Percentiles rank a stretch among this genome's conserved stretches.
Evolutionary conservation across 163 green algal genomes (phyloP).

Genomic region (Prototheca cutis): DNA sequence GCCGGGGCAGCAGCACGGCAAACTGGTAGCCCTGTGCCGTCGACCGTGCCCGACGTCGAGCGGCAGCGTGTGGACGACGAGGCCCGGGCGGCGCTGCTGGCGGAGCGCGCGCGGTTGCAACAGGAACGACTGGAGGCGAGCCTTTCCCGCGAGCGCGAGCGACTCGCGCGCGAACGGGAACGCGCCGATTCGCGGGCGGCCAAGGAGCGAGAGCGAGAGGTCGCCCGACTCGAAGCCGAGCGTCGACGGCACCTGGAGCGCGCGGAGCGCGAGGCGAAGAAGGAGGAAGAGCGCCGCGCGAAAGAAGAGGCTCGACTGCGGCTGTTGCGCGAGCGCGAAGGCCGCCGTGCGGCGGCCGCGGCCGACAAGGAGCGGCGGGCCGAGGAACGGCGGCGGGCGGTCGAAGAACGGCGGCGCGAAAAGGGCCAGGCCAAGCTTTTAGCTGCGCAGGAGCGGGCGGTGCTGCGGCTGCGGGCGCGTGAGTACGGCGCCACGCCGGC

Average conservation of each 20-base stretch:
- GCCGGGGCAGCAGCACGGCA: too few species aligned
- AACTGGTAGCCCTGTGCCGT: too few species aligned
- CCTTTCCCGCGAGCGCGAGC: conserved; percentile 26
- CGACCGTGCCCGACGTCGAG: not conserved
- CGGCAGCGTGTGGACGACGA: conserved; percentile 13
- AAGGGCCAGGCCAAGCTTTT: conserved; percentile 52
- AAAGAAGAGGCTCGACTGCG: conserved; percentile 28
- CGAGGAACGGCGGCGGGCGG: conserved; percentile 14
- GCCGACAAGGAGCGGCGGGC: conserved; percentile 24
- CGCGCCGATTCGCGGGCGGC: conserved; percentile 21
- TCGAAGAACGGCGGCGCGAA: conserved; percentile 37
- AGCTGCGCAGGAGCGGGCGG: conserved; percentile 38
- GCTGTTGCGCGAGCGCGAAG: conserved; percentile 9
- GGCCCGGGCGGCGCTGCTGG: conserved; percentile 17
- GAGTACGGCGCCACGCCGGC: conserved; percentile 28
- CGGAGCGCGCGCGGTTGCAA: conserved; percentile 19
- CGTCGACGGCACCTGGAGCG: conserved; percentile 24
- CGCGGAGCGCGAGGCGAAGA: conserved; percentile 30
- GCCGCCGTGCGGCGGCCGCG: not conserved
- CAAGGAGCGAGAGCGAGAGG: conserved; percentile 24
- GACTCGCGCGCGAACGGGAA: conserved; percentile 23
- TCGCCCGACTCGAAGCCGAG: conserved; percentile 19
- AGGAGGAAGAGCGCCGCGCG: conserved; percentile 33
- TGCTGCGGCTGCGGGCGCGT: conserved; percentile 23
- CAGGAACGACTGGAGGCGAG: conserved; percentile 16